These are phyloP conservation scores for Verticillium longisporum DNA, from an alignment of 2,329 filamentous ascomycete genomes.

Conservation along the genomic window DNA sequence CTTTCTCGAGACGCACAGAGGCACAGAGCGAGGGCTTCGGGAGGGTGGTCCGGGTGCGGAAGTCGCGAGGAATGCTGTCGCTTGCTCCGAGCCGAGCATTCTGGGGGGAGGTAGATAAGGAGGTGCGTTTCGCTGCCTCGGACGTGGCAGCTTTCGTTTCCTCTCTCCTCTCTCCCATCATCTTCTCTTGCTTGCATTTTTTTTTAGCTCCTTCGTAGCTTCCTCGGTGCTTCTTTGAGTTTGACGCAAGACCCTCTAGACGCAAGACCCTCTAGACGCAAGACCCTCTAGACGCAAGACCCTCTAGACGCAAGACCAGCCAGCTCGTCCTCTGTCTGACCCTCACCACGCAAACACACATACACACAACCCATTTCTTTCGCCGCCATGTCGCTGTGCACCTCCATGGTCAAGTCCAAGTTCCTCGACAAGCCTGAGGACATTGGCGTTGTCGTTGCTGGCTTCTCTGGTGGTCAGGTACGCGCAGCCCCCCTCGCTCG, in stretches of 20 bases:
- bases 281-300: too few species aligned
- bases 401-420: constrained; percentile 52
- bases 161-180: too few species aligned
- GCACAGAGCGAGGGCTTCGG: too few species aligned
- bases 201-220: not conserved
- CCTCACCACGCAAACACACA: too few species aligned
- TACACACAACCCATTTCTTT: not conserved
- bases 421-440: constrained; percentile 77
- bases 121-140: not conserved
- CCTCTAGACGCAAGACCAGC: not conserved
- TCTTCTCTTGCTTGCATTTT: not conserved
- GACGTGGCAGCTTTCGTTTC: not conserved
- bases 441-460: constrained; percentile 87
- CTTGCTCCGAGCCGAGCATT: not conserved
- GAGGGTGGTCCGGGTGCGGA: not conserved
- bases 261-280: too few species aligned
- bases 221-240: not conserved
- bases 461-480: constrained; percentile 95
- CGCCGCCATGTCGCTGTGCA: constrained; percentile 33
- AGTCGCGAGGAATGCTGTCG: not conserved
- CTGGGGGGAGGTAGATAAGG: not conserved
- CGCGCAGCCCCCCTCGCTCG: constrained; percentile 14
- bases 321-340: not conserved
- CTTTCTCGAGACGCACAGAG: not conserved
- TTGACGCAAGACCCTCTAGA: not conserved